Evolutionary conservation across 192 early-diverging fungal species (phyloP), one percentile per base, ranked within the genome.

Genomic region (Podila epicladia): DNA sequence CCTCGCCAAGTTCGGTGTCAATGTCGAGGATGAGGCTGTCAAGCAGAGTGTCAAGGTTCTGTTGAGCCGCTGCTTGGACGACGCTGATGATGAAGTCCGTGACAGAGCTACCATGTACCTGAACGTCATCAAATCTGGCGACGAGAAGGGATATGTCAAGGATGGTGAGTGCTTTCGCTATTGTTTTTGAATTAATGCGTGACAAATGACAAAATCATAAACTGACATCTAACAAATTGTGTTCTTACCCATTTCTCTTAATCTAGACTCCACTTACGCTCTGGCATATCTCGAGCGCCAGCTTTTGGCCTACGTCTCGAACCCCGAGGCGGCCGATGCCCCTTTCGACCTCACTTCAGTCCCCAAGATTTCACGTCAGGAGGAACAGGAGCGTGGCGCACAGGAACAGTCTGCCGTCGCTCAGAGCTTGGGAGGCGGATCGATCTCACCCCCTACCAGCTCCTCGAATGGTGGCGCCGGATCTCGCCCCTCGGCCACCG

Each of bases 81-180:
- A 99, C 82, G 92, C 89, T 64, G 98, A 99, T 83, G 98, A 99
- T 82, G 97, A 99, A 83, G 98, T 99, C 51, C 92, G 98, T 70
- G 98, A 99, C 72, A 92, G 97, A 63, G 95, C 97, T 13, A 93
- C 94, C 1, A 88, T 98, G 88, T 96, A 91, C 62, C 87, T 99
- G 78, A 89, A 89, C 33, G 87, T 98, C 26, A 88, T 95, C 62
- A 91, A 90, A 55, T 58, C 66, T 26, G 67, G 67, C 12, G 89
- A 92, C 69, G 88, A 90, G 12, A 82, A 89, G 67, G 86, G 87
- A 83, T 97, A 95, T 69, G 84, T 95, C 37, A 90, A 91, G 41
- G 93, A 97, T 87, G 95, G 94, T 95, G 82, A 76, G 85, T 64
- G n/a, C 15, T 11, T 64, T 26, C 49, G 4, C 58, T 17, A 15